Percentiles rank a stretch among this genome's conserved stretches.
Evolutionary conservation across 192 early-diverging fungal species (phyloP).

Genomic region (Dimargaris cristalligena): DNA sequence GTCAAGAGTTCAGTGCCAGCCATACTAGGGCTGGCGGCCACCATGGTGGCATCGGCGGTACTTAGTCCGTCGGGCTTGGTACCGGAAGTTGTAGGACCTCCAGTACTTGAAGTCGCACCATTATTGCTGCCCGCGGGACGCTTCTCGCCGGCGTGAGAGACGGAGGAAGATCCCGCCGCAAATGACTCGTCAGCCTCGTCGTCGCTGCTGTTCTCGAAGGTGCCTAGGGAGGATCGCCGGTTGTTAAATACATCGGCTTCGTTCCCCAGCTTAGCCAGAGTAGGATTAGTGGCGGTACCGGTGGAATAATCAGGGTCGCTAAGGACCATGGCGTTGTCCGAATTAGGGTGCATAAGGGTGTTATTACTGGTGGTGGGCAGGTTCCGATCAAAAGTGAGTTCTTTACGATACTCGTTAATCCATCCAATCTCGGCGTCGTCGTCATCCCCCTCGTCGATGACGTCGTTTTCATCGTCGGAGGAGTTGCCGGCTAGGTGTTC

Average conservation of each 20-base stretch:
- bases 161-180: background rate
- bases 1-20: background rate
- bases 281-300: background rate
- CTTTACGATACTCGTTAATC: conserved; percentile 26
- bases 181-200: conserved; percentile 15
- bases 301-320: too few species aligned
- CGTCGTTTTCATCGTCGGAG: conserved; percentile 1
- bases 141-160: background rate
- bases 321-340: background rate
- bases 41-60: too few species aligned
- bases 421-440: conserved; percentile 21
- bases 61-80: too few species aligned
- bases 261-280: conserved; percentile 1
- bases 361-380: background rate
- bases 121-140: background rate
- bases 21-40: background rate
- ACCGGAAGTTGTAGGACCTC: too few species aligned
- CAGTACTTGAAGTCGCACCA: too few species aligned
- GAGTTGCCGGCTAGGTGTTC: conserved; percentile 15
- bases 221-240: conserved; percentile 6
- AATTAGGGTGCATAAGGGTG: background rate
- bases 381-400: conserved; percentile 22
- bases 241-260: conserved; percentile 3
- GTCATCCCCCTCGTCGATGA: conserved; percentile 11
- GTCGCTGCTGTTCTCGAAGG: conserved; percentile 15